Evolutionary conservation across 2,329 filamentous ascomycete genomes (phyloP), one percentile per base, ranked within the genome.

Genomic region (Chaetomiaceae sp.): DNA sequence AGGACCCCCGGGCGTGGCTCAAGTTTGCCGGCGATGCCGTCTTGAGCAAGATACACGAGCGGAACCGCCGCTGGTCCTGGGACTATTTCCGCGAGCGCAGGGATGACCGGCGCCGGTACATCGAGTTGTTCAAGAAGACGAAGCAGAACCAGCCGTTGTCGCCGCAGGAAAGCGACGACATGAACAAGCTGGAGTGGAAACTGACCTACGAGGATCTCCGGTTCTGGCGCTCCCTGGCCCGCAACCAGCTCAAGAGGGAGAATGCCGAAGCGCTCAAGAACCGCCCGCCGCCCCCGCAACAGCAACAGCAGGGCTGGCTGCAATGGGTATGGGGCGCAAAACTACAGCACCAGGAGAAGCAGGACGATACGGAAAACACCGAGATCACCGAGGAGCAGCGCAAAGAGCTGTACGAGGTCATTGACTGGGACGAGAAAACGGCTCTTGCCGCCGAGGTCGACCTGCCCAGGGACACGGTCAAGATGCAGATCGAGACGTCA

Each of bases 391-490:
- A 99, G 57, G 86, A 97, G 69, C 91, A 99, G 68, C 86, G 92
- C 38, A 91, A 97, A 68, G 92, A 99, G 71, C 80, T 99, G 9
- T 99, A 97, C 69, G 87, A 95, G 62, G 95, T 90, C 46, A 99
- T 99, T 64, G 94, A 97, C 64, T 99, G 92, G 85, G 89, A 99
- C 58, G 94, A 99, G 71, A 97, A 96, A 75, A 85, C 91, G 56
- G 89, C 88, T 2, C 79, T 99, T 36, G 80, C 90, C 0, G 91
- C 96, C 61, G 86, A 88, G 38, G 85, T 99, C 3, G 94, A 99
- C 62, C 78, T 91, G 29, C 95, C 95, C 0, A 83, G 89, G 50
- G 94, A 99, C 63, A 90, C 90, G 9, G 80, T 99, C 64, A 96
- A 97, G 71, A 78, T 97, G 69, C 89, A 96, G 67, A 76, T 99